phyloP scores from a whole-genome alignment of 208 protist genomes.

The Wallacemonas rigidus region DNA sequence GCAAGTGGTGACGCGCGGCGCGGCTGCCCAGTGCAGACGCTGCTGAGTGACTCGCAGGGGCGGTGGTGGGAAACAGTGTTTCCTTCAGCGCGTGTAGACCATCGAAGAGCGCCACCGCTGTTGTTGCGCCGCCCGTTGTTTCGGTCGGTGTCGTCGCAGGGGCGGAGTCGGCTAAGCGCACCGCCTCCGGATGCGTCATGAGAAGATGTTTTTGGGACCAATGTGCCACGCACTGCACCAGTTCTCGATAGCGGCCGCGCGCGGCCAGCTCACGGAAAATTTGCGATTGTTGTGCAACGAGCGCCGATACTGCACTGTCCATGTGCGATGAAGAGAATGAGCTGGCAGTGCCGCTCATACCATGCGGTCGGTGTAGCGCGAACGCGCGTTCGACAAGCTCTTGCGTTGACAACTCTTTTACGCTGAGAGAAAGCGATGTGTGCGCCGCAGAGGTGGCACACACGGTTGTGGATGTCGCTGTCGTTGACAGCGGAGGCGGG shows the following conservation, averaged over 20 bases:
- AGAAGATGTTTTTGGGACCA: constrained; percentile 40
- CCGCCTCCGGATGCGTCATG: constrained; percentile 28
- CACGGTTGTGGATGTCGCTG: no score
- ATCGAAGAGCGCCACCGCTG: constrained; percentile 32
- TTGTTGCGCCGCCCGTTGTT: background rate
- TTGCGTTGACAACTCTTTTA: constrained; percentile 27
- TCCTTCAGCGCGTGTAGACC: constrained; percentile 35
- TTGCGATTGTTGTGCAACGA: background rate
- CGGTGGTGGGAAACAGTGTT: constrained; percentile 31
- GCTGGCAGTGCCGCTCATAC: background rate
- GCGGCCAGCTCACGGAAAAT: constrained; percentile 29
- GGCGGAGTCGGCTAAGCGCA: background rate
- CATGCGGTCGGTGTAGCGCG: constrained; percentile 22
- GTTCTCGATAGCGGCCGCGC: constrained; percentile 29
- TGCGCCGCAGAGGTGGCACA: background rate
- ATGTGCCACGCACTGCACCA: constrained; percentile 69
- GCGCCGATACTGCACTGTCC: background rate
- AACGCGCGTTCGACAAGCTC: constrained; percentile 32
- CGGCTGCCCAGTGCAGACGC: constrained; percentile 25
- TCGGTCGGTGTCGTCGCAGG: background rate
- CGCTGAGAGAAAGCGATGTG: background rate
- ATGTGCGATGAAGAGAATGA: background rate
- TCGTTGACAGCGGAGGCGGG: no score
- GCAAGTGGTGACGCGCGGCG: constrained; percentile 18
- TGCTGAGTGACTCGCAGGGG: constrained; percentile 12